phyloP scores from a whole-genome alignment of 2,329 filamentous ascomycete genomes.

The Epichloe gansuensis region DNA sequence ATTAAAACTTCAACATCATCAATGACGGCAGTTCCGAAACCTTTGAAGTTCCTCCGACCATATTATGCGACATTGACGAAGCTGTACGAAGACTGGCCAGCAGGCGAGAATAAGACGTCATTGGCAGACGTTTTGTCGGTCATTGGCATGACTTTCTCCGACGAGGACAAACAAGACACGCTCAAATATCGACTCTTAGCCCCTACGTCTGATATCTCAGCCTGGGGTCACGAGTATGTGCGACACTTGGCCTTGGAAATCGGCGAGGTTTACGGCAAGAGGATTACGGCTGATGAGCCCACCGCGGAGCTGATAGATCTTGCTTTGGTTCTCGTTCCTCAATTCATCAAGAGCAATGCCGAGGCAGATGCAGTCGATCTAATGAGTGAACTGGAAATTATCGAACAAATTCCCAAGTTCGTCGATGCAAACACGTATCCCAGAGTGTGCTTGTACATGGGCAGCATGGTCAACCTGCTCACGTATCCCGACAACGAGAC shows the following conservation, averaged over 20 bases:
- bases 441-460: conserved; percentile 93
- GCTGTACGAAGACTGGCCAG: conserved; percentile 81
- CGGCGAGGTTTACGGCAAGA: conserved; percentile 83
- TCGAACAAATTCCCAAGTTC: conserved; percentile 78
- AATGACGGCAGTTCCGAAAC: conserved; percentile 98
- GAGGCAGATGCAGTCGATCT: conserved; percentile 97
- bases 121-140: conserved; percentile 94
- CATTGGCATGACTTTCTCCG: conserved; percentile 96
- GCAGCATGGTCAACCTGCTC: conserved; percentile 95
- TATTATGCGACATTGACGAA: conserved; percentile 86
- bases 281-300: conserved; percentile 73
- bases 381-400: conserved; percentile 94
- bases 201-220: conserved; percentile 82
- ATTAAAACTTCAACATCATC: conserved; percentile 99
- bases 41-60: conserved; percentile 91
- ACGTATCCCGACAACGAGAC: conserved; percentile 96
- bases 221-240: conserved; percentile 98
- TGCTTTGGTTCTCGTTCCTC: conserved; percentile 72
- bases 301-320: conserved; percentile 78
- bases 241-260: conserved; percentile 92
- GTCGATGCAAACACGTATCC: conserved; percentile 90
- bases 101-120: conserved; percentile 73
- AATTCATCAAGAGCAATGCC: conserved; percentile 94
- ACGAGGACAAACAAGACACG: conserved; percentile 90
- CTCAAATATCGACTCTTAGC: conserved; percentile 89